These are phyloP conservation scores for Curvularia hawaiiensis DNA, from an alignment of 2,329 filamentous ascomycete genomes.

Conservation along the genomic window DNA sequence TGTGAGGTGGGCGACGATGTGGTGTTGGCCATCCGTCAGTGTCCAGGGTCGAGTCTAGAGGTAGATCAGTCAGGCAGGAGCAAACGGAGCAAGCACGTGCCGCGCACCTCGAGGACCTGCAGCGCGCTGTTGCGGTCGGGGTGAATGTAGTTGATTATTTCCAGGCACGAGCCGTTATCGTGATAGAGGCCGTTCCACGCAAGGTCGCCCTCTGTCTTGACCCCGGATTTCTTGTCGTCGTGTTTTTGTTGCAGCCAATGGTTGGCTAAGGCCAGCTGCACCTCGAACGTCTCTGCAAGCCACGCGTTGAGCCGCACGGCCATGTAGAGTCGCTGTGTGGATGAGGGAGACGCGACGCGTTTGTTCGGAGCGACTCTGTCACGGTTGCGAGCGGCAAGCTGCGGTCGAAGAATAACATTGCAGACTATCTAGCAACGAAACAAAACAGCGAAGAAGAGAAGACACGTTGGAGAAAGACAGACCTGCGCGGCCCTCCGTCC, in stretches of 20 bases:
- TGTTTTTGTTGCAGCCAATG: conserved; percentile 29
- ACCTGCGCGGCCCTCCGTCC: neutral
- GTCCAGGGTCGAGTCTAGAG: conserved; percentile 26
- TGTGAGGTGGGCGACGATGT: conserved; percentile 26
- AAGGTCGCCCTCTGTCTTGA: conserved; percentile 13
- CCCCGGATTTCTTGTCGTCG: conserved; percentile 10
- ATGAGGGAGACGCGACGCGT: conserved; percentile 22
- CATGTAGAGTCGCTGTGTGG: conserved; percentile 15
- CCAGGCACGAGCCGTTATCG: conserved; percentile 44
- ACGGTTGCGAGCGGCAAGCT: neutral
- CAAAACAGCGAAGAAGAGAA: neutral
- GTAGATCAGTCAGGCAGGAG: conserved; percentile 4
- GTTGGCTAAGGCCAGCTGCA: conserved; percentile 28
- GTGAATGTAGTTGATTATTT: conserved; percentile 26
- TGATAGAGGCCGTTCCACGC: conserved; percentile 36
- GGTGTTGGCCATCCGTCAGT: conserved; percentile 37
- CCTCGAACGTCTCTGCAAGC: conserved; percentile 31
- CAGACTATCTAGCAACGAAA: neutral
- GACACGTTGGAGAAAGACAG: neutral
- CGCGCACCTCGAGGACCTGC: conserved; percentile 33
- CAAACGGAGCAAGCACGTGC: neutral
- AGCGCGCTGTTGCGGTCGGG: conserved; percentile 18
- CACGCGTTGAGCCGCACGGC: conserved; percentile 23
- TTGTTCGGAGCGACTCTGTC: conserved; percentile 1
- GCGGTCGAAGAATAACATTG: conserved; percentile 1